Evolutionary conservation across 352 stramenopile species (phyloP).

Genomic region (Globisporangium radiosum): DNA sequence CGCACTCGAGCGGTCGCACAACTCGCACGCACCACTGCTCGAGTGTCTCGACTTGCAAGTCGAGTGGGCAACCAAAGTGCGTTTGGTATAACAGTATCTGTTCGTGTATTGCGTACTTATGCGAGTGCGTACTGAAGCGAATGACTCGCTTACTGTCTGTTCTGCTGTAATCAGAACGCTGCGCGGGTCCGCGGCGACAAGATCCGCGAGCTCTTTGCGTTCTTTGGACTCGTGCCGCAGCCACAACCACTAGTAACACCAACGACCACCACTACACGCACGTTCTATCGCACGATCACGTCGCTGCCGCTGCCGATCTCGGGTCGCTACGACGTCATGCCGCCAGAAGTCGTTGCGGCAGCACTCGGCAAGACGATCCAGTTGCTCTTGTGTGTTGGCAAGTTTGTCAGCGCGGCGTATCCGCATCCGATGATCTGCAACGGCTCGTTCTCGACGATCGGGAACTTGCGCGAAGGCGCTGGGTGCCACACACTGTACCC

Average conservation of each 20-base stretch:
- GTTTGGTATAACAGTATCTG: neutral
- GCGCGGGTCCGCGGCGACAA: slow-evolving; percentile 56
- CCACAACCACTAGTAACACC: neutral
- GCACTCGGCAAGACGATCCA: slow-evolving; percentile 74
- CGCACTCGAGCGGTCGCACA: slow-evolving; percentile 22
- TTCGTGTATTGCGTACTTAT: too few species aligned
- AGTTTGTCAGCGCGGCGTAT: slow-evolving; percentile 68
- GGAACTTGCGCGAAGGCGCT: slow-evolving; percentile 65
- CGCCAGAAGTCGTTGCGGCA: slow-evolving; percentile 64
- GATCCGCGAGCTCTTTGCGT: slow-evolving; percentile 58
- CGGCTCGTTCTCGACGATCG: slow-evolving; percentile 84
- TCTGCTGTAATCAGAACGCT: slow-evolving; percentile 34
- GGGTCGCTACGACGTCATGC: slow-evolving; percentile 61
- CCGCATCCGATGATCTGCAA: slow-evolving; percentile 82
- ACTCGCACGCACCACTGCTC: slow-evolving; percentile 43
- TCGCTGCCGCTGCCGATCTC: slow-evolving; percentile 65
- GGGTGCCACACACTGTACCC: slow-evolving; percentile 82
- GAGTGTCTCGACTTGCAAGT: slow-evolving; percentile 66
- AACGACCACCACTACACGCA: neutral
- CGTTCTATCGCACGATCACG: slow-evolving; percentile 63
- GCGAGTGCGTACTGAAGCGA: neutral
- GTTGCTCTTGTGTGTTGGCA: slow-evolving; percentile 54
- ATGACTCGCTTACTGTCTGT: neutral
- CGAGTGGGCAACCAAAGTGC: slow-evolving; percentile 50
- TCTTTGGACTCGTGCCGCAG: slow-evolving; percentile 33